A percentile compares a stretch with the other conserved stretches of the same genome.
Evolutionary conservation across 148 eudicot genomes (phyloP).

Genomic region (Talinum fruticosum): DNA sequence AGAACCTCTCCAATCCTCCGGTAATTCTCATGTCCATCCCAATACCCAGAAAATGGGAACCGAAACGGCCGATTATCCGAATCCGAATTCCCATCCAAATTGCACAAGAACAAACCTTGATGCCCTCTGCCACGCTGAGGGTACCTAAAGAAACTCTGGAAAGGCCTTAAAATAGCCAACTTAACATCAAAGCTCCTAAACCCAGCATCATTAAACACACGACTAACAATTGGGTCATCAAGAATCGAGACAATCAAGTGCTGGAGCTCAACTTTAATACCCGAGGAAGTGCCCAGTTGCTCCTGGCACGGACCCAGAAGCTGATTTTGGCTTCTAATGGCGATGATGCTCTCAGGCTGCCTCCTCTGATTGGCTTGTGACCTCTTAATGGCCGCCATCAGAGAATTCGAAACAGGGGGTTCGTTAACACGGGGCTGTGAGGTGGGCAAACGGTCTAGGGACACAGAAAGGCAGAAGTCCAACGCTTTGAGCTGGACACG

Average conservation of each 20-base stretch:
- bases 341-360: slow-evolving; percentile 55
- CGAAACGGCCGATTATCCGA: slow-evolving; percentile 27
- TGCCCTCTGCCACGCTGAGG: slow-evolving; percentile 25
- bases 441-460: slow-evolving; percentile 57
- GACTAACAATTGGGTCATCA: slow-evolving; percentile 84
- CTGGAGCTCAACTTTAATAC: slow-evolving; percentile 68
- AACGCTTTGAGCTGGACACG: slow-evolving; percentile 66
- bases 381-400: slow-evolving; percentile 88
- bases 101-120: slow-evolving; percentile 36
- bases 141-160: slow-evolving; percentile 49
- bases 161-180: slow-evolving; percentile 55
- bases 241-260: slow-evolving; percentile 68
- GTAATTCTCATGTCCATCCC: slow-evolving; percentile 36
- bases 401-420: slow-evolving; percentile 81
- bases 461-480: slow-evolving; percentile 57
- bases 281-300: slow-evolving; percentile 21
- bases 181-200: slow-evolving; percentile 74
- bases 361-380: slow-evolving; percentile 83
- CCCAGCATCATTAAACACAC: slow-evolving; percentile 83
- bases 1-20: slow-evolving; percentile 59
- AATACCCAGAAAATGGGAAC: slow-evolving; percentile 41
- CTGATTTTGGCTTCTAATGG: slow-evolving; percentile 35
- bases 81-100: slow-evolving; percentile 30
- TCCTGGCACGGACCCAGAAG: slow-evolving; percentile 22
- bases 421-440: slow-evolving; percentile 39